Evolutionary conservation across 129 eudicot species (phyloP), one percentile per base, ranked within the genome.

Genomic region (Logfia minima): DNA sequence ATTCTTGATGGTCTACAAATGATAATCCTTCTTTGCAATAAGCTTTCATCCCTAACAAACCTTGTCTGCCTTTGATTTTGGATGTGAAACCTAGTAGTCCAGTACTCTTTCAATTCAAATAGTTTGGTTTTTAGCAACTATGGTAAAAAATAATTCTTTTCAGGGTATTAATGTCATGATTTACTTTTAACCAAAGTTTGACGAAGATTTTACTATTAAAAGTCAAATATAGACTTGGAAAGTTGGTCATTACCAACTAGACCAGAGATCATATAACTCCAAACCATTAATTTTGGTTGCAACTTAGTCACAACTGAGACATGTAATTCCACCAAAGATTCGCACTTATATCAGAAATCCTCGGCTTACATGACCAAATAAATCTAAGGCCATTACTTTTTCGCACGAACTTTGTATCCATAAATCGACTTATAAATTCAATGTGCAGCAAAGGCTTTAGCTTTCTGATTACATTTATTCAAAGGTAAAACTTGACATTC

Each of bases 361-460:
- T 8, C 13, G 3, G 14, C 48, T 9, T 41, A 41, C 2, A 1
- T 41, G 48, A 13, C 48, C 48, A 41, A 9, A 41, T 41, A 41
- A 41, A 41, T 41, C 48, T 41, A 7, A 55, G 7, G 22, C 31
- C 71, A 66, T 31, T 34, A 66, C 32, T 19, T n/a, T 1, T 18
- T 35, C 18, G 18, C 16, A 67, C 18, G 6, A 39, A 68, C 4
- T 68, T n/a, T 21, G 1, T 68, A 18, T 17, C 32, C 32, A 22
- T 19, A 43, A 41, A 31, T 69, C 13, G 0, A 39, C 31, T 41
- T 14, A 8, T 69, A 10, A 69, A 24, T 43, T 59, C 18, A 16
- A 43, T 43, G 56, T 41, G 48, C 32, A 22, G 60, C n/a, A 43
- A 22, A 69, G 35, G 56, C 60, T 43, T 69, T 45, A 70, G 62